Evolutionary conservation across 2,329 filamentous ascomycete genomes (phyloP).

Genomic region (Tolypocladium endophyticum): DNA sequence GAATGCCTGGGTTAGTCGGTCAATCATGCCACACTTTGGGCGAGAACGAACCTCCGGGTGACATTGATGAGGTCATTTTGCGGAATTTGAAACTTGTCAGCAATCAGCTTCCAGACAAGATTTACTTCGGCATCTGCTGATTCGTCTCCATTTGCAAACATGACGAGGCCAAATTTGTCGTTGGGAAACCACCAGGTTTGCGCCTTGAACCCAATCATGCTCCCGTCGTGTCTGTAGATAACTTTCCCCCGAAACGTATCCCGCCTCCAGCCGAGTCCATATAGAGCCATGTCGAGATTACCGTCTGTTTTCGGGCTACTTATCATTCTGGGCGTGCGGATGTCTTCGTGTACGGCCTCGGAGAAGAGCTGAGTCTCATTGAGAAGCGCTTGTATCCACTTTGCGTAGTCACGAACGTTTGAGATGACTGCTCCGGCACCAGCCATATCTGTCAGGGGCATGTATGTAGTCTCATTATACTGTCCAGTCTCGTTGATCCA

Average conservation of each 20-base stretch:
- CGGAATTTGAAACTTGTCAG: constrained; percentile 16
- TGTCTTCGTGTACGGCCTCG: constrained; percentile 13
- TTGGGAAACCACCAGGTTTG: constrained; percentile 22
- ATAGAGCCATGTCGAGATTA: constrained; percentile 11
- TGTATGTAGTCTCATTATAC: constrained; percentile 14
- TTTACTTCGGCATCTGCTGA: constrained; percentile 20
- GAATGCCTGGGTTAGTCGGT: not conserved
- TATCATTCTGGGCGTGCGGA: constrained; percentile 20
- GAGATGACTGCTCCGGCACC: constrained; percentile 33
- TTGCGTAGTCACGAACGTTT: constrained; percentile 37
- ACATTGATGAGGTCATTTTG: constrained; percentile 9
- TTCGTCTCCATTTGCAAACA: constrained; percentile 29
- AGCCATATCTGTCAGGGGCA: constrained; percentile 16
- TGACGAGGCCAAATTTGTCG: constrained; percentile 18
- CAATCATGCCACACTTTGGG: too few relatives aligned
- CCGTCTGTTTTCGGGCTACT: not conserved
- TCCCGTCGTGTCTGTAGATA: constrained; percentile 19
- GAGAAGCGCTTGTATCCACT: constrained; percentile 40
- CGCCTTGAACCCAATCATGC: constrained; percentile 14
- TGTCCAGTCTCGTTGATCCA: constrained; percentile 19
- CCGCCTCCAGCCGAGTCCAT: constrained; percentile 19
- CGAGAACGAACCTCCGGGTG: constrained; percentile 9
- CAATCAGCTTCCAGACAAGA: constrained; percentile 16
- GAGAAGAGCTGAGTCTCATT: constrained; percentile 14
- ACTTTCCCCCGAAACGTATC: constrained; percentile 13